phyloP scores from a whole-genome alignment of 2,329 filamentous ascomycete genomes.

The Blastomyces parvus region DNA sequence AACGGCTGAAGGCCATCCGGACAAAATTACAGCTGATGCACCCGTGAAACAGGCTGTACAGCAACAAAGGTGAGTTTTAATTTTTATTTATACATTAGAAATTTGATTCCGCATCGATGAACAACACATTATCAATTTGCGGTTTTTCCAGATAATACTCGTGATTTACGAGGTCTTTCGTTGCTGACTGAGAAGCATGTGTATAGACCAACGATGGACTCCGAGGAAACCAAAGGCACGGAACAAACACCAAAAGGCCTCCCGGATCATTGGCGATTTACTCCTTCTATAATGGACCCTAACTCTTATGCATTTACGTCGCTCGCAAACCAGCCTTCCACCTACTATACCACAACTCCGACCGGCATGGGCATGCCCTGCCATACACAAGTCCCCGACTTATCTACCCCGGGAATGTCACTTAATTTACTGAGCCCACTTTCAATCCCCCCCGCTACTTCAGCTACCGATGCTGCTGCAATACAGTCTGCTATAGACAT shows the following conservation, averaged over 20 bases:
- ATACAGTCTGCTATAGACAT: constrained; percentile 52
- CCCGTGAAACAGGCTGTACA: neutral
- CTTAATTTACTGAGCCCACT: constrained; percentile 54
- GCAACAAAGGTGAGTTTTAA: constrained; percentile 1
- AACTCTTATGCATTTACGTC: constrained; percentile 70
- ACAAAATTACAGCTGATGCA: constrained; percentile 9
- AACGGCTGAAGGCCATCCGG: neutral
- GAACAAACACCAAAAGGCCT: constrained; percentile 74
- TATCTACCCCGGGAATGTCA: constrained; percentile 69
- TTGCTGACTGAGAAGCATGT: constrained; percentile 5
- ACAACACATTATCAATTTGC: neutral
- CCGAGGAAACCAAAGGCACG: constrained; percentile 55
- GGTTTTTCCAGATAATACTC: neutral
- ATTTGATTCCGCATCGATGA: neutral
- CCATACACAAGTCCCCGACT: constrained; percentile 72
- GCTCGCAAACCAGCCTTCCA: constrained; percentile 69
- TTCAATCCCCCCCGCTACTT: constrained; percentile 61
- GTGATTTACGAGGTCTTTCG: neutral
- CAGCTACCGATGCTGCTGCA: constrained; percentile 37
- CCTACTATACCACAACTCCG: constrained; percentile 81
- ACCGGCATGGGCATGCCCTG: constrained; percentile 48
- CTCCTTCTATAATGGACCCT: constrained; percentile 78
- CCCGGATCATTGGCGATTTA: constrained; percentile 77
- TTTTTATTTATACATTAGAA: neutral
- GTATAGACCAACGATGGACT: constrained; percentile 37